phyloP scores from a whole-genome alignment of 805 yeast species.

The Ogataea philodendri region DNA sequence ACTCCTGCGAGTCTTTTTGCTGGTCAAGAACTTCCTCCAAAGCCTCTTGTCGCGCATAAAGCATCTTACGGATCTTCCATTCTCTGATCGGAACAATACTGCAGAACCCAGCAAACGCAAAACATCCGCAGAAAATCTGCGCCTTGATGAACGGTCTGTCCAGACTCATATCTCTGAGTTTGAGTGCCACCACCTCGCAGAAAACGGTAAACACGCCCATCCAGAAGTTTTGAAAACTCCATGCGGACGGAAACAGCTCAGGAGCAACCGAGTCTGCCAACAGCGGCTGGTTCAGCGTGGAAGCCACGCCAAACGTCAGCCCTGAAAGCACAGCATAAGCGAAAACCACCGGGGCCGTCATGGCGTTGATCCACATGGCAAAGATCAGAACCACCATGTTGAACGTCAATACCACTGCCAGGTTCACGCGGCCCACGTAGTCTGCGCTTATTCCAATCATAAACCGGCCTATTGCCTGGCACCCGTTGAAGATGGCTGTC shows the following conservation, averaged over 20 bases:
- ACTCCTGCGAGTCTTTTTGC: neutral
- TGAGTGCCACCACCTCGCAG: slow-evolving; percentile 33
- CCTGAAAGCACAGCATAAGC: slow-evolving; percentile 45
- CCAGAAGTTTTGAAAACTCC: slow-evolving; percentile 29
- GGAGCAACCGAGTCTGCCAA: slow-evolving; percentile 31
- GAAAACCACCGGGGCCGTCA: slow-evolving; percentile 34
- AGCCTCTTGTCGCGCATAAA: slow-evolving; percentile 22
- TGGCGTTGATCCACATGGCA: slow-evolving; percentile 44
- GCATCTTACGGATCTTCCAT: slow-evolving; percentile 42
- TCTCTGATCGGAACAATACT: slow-evolving; percentile 48
- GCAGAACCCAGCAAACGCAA: slow-evolving; percentile 42
- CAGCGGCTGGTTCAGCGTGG: slow-evolving; percentile 31
- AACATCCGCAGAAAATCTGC: slow-evolving; percentile 61
- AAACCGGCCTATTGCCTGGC: slow-evolving; percentile 51
- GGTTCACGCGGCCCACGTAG: slow-evolving; percentile 45
- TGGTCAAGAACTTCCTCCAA: slow-evolving; percentile 1
- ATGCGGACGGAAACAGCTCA: slow-evolving; percentile 32
- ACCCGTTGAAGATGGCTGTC: slow-evolving; percentile 46
- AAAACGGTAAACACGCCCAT: slow-evolving; percentile 30
- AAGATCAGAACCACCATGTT: slow-evolving; percentile 39
- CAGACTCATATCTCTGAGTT: slow-evolving; percentile 20
- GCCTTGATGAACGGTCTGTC: slow-evolving; percentile 51
- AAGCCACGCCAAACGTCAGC: slow-evolving; percentile 43
- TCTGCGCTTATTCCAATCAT: slow-evolving; percentile 48
- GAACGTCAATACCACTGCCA: slow-evolving; percentile 36